Evolutionary conservation across 305 asterid genomes (phyloP).

Genomic region (Rubia tinctorum): DNA sequence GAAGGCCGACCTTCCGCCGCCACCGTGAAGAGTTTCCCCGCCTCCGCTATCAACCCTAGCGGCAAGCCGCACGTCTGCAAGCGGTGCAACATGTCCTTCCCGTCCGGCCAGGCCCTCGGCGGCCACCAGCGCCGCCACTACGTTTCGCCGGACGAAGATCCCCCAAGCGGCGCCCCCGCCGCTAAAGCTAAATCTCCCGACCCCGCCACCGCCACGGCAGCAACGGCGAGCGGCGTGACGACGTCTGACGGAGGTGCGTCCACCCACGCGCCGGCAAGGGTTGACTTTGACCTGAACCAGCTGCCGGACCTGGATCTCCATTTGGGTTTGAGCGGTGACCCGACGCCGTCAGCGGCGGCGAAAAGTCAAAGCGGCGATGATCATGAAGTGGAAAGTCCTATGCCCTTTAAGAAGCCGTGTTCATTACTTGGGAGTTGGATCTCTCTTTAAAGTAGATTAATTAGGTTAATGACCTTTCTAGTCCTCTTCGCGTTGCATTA

Average conservation of each 20-base stretch:
- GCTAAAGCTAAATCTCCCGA: background rate
- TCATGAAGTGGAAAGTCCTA: conserved; percentile 60
- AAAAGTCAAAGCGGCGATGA: conserved; percentile 28
- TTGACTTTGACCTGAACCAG: conserved; percentile 59
- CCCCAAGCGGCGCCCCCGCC: background rate
- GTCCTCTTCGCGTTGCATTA: background rate
- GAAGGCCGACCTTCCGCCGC: conserved; percentile 23
- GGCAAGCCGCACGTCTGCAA: conserved; percentile 70
- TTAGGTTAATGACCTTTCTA: conserved; percentile 1
- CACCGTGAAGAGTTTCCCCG: conserved; percentile 4
- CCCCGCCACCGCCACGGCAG: conserved; percentile 23
- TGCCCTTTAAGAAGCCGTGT: conserved; percentile 36
- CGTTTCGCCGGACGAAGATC: conserved; percentile 54
- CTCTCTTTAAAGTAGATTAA: background rate
- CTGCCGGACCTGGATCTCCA: conserved; percentile 44
- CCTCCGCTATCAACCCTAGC: conserved; percentile 40
- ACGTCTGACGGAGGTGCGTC: conserved; percentile 20
- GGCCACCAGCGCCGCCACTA: conserved; percentile 91
- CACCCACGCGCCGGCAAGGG: conserved; percentile 15
- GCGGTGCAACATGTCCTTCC: conserved; percentile 52
- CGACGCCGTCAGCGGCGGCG: background rate
- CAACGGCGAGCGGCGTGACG: conserved; percentile 23
- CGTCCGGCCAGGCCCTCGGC: conserved; percentile 84
- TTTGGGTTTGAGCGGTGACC: conserved; percentile 26
- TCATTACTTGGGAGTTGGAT: conserved; percentile 6